A percentile compares a stretch with the other conserved stretches of the same genome.
Evolutionary conservation across 495 filamentous ascomycete genomes (phyloP).

Genomic region (Aspergillus affinis): DNA sequence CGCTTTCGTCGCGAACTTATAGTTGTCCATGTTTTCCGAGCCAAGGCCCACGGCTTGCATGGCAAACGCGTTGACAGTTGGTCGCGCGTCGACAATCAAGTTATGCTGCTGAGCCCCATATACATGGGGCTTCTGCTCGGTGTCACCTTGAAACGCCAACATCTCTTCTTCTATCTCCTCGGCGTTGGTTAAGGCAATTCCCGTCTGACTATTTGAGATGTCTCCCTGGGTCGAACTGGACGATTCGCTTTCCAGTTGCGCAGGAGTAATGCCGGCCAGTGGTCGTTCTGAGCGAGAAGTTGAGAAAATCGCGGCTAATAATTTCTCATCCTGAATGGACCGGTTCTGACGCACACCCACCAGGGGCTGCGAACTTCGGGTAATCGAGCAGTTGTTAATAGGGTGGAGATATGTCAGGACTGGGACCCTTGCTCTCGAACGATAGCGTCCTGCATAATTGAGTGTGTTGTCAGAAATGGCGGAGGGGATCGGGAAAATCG

Average conservation of each 20-base stretch:
- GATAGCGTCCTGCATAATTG: constrained; percentile 87
- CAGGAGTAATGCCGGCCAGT: constrained; percentile 42
- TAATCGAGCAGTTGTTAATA: constrained; percentile 96
- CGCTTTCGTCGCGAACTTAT: constrained; percentile 85
- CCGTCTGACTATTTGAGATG: constrained; percentile 35
- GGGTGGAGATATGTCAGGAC: constrained; percentile 91
- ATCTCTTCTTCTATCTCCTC: constrained; percentile 76
- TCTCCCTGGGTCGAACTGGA: constrained; percentile 59
- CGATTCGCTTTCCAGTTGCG: constrained; percentile 51
- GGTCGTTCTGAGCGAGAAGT: constrained; percentile 57
- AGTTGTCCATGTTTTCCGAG: constrained; percentile 98
- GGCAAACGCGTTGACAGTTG: constrained; percentile 90
- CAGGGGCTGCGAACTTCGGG: constrained; percentile 88
- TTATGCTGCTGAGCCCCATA: constrained; percentile 96
- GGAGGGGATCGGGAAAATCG: constrained; percentile 76
- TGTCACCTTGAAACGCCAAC: constrained; percentile 44
- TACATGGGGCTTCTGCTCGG: constrained; percentile 53
- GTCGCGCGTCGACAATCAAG: constrained; percentile 93
- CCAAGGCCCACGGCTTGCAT: constrained; percentile 95
- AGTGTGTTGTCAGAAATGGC: constrained; percentile 94
- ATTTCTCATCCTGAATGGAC: constrained; percentile 93
- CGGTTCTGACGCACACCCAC: constrained; percentile 85
- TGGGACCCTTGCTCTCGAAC: constrained; percentile 84
- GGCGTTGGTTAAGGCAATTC: constrained; percentile 48
- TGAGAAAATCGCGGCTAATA: constrained; percentile 91